Evolutionary conservation across 1,284 basidiomycete species (phyloP), one percentile per base, ranked within the genome.

Genomic region (Chiua sp.): DNA sequence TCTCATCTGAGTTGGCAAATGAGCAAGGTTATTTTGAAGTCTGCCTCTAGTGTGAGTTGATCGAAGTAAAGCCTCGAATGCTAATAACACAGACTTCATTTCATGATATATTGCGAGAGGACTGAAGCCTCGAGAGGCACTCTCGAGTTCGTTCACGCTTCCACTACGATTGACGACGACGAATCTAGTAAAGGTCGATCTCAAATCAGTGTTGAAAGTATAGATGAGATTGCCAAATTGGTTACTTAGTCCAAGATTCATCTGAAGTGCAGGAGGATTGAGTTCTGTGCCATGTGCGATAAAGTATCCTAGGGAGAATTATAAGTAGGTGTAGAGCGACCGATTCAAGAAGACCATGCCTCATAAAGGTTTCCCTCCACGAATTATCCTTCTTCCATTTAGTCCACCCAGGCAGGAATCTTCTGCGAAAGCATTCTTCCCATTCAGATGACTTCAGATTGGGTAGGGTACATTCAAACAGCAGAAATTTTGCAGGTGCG

Each of bases 241-340:
- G 79, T 63, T 69, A 92, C 88, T 86, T 91, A 50, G 90, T 92
- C 91, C 91, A 93, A 26, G 89, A 79, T 75, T 93, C 91, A 64
- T 91, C 89, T 8, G 83, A 73, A n/a, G 90, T 91, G 68, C 91
- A 93, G 26, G 81, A 79, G 3, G 85, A 85, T 37, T 77, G 79
- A 68, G 79, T 82, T 53, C 90, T 83, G 71, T 92, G 90, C 81
- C 83, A 87, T 37, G 87, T 77, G 32, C 88, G 80, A 66, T 83
- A 78, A 56, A 92, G 73, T 32, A 84, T 70, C 67, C 90, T 91
- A 55, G 37, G 56, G 50, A 42, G 18, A 26, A 57, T 58, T 54
- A 51, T 59, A 50, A 53, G 48, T 53, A 49, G 42, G 44, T 53
- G 26, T 11, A 23, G 51, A 20, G 50, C 2, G 7, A 39, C 37